Evolutionary conservation across 225 moss, liverwort and hornwort genomes (phyloP).

Genomic region (Polytrichum formosum): DNA sequence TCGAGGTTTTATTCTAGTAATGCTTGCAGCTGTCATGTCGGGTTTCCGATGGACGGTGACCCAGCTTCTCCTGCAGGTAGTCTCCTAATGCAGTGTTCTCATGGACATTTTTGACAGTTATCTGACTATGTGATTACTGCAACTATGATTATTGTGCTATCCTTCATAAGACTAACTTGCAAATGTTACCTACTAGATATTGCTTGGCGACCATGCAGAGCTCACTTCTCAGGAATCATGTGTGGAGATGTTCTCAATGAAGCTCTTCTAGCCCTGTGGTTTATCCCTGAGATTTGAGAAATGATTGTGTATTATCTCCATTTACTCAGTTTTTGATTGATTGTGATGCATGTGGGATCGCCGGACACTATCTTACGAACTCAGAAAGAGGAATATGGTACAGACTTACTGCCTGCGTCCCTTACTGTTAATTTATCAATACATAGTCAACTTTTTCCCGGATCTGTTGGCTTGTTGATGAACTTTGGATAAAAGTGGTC

Average conservation of each 20-base stretch:
- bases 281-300: not conserved
- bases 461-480: too few species aligned
- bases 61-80: constrained; percentile 96
- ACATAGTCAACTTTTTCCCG: too few species aligned
- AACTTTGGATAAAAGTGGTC: too few species aligned
- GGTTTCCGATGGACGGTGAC: constrained; percentile 99
- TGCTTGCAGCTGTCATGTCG: constrained; percentile 88
- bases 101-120: too few species aligned
- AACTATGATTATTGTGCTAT: too few species aligned
- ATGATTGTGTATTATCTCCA: not conserved
- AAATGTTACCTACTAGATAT: too few species aligned
- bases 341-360: constrained; percentile 16
- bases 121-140: too few species aligned
- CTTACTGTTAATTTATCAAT: too few species aligned
- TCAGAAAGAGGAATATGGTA: constrained; percentile 97
- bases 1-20: constrained; percentile 81
- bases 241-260: not conserved
- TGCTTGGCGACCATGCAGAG: not conserved
- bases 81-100: not conserved
- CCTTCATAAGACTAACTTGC: too few species aligned
- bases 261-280: not conserved
- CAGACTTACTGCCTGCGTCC: too few species aligned
- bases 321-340: too few species aligned
- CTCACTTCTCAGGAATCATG: not conserved
- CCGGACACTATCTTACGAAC: constrained; percentile 11